These are phyloP conservation scores for Globisporangium iwayamae DNA, from an alignment of 352 stramenopile genomes.

Conservation along the genomic window DNA sequence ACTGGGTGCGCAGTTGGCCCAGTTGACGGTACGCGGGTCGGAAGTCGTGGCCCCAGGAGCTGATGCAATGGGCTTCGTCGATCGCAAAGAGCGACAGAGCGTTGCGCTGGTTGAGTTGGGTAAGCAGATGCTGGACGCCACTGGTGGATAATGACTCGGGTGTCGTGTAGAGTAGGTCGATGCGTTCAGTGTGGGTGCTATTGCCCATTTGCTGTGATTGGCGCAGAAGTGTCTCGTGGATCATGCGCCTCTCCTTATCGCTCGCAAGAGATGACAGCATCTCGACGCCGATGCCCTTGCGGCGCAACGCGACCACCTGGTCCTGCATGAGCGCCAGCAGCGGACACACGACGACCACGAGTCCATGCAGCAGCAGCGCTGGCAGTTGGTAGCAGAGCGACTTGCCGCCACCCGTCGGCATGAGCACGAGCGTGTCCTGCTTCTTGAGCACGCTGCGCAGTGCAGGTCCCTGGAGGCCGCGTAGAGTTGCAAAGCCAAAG, in stretches of 20 bases:
- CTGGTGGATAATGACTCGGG: slow-evolving; percentile 74
- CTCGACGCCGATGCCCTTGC: slow-evolving; percentile 40
- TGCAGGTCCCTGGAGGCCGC: slow-evolving; percentile 38
- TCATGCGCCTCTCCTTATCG: slow-evolving; percentile 23
- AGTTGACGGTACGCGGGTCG: slow-evolving; percentile 60
- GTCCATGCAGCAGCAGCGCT: slow-evolving; percentile 50
- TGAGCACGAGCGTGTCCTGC: slow-evolving; percentile 82
- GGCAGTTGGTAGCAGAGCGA: slow-evolving; percentile 96
- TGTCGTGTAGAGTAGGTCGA: slow-evolving; percentile 86
- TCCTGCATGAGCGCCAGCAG: slow-evolving; percentile 89
- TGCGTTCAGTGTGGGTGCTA: slow-evolving; percentile 3
- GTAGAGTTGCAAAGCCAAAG: slow-evolving; percentile 43
- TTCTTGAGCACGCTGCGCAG: slow-evolving; percentile 38
- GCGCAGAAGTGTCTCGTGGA: slow-evolving; percentile 26
- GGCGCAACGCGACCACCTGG: slow-evolving; percentile 67
- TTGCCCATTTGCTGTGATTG: slow-evolving; percentile 9
- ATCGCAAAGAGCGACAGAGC: slow-evolving; percentile 61
- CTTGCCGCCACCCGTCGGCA: slow-evolving; percentile 97
- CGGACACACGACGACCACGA: slow-evolving; percentile 88
- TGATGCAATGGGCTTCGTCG: slow-evolving; percentile 93
- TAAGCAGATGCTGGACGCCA: slow-evolving; percentile 43
- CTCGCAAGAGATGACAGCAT: slow-evolving; percentile 53
- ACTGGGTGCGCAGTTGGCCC: slow-evolving; percentile 30
- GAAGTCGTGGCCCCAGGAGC: slow-evolving; percentile 85
- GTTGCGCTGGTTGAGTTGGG: slow-evolving; percentile 21